Evolutionary conservation across 345 rosid species (phyloP), one percentile per base, ranked within the genome.

Genomic region (Gossypioides kirkii): DNA sequence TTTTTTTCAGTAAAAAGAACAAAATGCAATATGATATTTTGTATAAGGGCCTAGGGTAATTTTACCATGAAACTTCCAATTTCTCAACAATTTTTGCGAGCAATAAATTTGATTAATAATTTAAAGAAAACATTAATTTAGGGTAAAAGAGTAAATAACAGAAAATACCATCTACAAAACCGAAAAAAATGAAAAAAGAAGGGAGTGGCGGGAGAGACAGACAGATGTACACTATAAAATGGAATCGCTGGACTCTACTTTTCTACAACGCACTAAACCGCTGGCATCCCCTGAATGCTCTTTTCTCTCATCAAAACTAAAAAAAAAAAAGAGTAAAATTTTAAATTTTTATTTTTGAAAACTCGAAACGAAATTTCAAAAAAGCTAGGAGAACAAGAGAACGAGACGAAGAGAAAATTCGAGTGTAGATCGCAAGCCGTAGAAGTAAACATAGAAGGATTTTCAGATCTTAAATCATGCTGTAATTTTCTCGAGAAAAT

Each of bases 181-280:
- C 0, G 2, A 22, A 58, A 56, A 41, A 25, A 49, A 10, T 5
- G 38, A 18, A 0, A 23, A 17, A 2, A 47, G 23, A n/a, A 42
- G 65, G 47, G 36, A 12, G 17, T 12, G 13, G 28, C 26, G 60
- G 28, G 60, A 55, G 26, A 12, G 22, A 20, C 60, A 55, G 13
- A 55, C 60, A 55, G 60, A 55, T 55, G 60, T 14, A 18, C 14
- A 56, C 74, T 56, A 71, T 71, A 58, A 71, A 70, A 70, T 0
- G 0, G 47, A 36, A 3, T 69, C 61, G 42, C 41, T 56, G 54
- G 64, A 71, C 36, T 14, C 74, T 28, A 25, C 23, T 18, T 56
- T 64, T 11, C 41, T 56, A 22, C 62, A 49, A 55, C 73, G 36
- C 60, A 55, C 36, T 22, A 8, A 56, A 14, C 54, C 64, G 65